phyloP scores from a whole-genome alignment of 2,329 filamentous ascomycete species.

The Chaetothyriales sp. region DNA sequence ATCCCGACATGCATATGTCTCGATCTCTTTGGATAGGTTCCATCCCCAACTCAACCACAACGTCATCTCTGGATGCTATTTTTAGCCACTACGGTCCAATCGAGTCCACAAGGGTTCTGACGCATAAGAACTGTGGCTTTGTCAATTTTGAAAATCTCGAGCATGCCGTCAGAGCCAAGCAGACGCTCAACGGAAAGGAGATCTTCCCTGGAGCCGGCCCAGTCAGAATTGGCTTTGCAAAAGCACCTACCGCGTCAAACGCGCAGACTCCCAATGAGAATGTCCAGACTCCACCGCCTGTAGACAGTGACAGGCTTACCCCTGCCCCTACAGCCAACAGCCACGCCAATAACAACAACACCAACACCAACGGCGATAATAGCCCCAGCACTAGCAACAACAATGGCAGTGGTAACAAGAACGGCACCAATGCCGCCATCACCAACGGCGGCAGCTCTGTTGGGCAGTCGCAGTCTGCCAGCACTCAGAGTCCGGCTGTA shows the following conservation, averaged over 20 bases:
- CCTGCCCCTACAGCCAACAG: slow-evolving; percentile 7
- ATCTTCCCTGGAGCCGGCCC: slow-evolving; percentile 95
- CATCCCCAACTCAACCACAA: slow-evolving; percentile 91
- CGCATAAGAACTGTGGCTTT: slow-evolving; percentile 97
- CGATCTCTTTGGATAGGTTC: slow-evolving; percentile 93
- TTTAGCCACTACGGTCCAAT: slow-evolving; percentile 89
- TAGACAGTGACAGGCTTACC: slow-evolving; percentile 27
- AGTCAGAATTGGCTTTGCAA: slow-evolving; percentile 91
- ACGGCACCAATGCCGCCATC: slow-evolving; percentile 12
- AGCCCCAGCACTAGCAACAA: slow-evolving; percentile 16
- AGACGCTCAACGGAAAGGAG: slow-evolving; percentile 83
- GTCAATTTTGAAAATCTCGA: slow-evolving; percentile 92
- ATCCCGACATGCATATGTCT: slow-evolving; percentile 63
- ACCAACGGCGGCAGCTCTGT: slow-evolving; percentile 18
- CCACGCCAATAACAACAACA: slow-evolving; percentile 20
- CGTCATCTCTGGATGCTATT: slow-evolving; percentile 85
- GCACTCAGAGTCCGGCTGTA: slow-evolving; percentile 20
- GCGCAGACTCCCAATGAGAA: slow-evolving; percentile 70
- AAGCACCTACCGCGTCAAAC: slow-evolving; percentile 74
- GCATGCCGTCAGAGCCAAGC: slow-evolving; percentile 78
- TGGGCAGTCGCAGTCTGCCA: slow-evolving; percentile 30
- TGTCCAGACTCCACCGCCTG: slow-evolving; percentile 81
- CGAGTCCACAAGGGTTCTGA: slow-evolving; percentile 79
- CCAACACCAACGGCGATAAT: slow-evolving; percentile 17
- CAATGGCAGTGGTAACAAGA: slow-evolving; percentile 10